Conservation (phyloP, 1,139 yeast species). For the Suhomyces kunorum region DNA sequence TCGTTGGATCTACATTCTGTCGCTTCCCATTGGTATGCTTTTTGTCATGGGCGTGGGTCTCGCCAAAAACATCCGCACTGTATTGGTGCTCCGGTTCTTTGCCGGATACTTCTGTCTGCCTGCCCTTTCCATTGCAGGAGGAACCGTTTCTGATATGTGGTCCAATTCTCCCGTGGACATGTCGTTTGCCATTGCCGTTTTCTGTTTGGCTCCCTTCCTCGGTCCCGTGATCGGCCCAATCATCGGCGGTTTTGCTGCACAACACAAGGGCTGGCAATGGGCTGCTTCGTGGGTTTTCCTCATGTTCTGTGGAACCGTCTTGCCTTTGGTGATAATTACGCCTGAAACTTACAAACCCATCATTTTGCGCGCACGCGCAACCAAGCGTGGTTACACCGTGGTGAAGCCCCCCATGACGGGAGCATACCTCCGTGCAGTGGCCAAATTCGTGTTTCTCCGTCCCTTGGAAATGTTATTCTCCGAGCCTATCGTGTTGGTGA, state of each 20-base stretch:
- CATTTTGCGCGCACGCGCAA: slow-evolving; percentile 58
- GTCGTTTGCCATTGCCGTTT: slow-evolving; percentile 69
- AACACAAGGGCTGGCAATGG: slow-evolving; percentile 75
- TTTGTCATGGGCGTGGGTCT: slow-evolving; percentile 78
- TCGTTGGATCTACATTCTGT: slow-evolving; percentile 56
- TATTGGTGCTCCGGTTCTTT: slow-evolving; percentile 72
- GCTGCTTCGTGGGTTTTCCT: slow-evolving; percentile 69
- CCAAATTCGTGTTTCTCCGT: slow-evolving; percentile 53
- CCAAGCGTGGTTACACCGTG: slow-evolving; percentile 55
- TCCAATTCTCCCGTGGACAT: slow-evolving; percentile 52
- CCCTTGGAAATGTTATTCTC: slow-evolving; percentile 65
- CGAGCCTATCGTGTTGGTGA: slow-evolving; percentile 70
- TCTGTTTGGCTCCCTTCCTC: slow-evolving; percentile 68
- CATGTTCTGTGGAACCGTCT: slow-evolving; percentile 67
- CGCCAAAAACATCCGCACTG: slow-evolving; percentile 54
- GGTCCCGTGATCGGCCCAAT: slow-evolving; percentile 86
- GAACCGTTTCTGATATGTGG: slow-evolving; percentile 79
- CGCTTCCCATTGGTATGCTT: slow-evolving; percentile 69
- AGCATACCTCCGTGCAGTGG: slow-evolving; percentile 25
- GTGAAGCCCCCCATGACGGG: slow-evolving; percentile 30
- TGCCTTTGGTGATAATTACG: slow-evolving; percentile 55
- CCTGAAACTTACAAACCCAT: slow-evolving; percentile 75
- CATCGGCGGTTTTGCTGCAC: slow-evolving; percentile 77
- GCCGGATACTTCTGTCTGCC: slow-evolving; percentile 84
- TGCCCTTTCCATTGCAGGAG: slow-evolving; percentile 84